Evolutionary conservation across 2,329 filamentous ascomycete species (phyloP).

Genomic region (Stachybotrys elegans): DNA sequence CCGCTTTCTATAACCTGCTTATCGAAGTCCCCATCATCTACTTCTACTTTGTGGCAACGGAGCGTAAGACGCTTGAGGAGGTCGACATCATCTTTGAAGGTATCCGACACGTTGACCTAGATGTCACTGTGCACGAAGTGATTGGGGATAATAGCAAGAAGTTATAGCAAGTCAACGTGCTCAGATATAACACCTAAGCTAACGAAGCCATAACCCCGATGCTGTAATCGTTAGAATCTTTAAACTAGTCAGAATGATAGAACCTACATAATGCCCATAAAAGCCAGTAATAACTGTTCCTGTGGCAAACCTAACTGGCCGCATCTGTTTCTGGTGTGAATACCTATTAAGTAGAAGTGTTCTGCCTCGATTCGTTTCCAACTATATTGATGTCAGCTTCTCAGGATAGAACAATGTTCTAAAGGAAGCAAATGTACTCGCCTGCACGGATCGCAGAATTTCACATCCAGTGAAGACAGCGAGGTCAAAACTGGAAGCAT

Average conservation of each 20-base stretch:
- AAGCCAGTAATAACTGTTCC: not conserved
- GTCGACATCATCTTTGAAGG: constrained; percentile 8
- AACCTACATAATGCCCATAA: not conserved
- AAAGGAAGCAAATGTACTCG: not conserved
- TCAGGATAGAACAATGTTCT: not conserved
- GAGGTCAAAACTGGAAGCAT: not conserved
- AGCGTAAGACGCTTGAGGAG: constrained; percentile 4
- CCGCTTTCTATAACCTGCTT: constrained; percentile 3
- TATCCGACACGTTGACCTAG: constrained; percentile 1
- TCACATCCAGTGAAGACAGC: not conserved
- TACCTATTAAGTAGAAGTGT: not conserved
- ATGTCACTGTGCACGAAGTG: constrained; percentile 2
- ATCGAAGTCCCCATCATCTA: constrained; percentile 4
- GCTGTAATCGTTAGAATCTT: not conserved
- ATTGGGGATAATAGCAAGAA: not conserved
- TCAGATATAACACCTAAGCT: not conserved
- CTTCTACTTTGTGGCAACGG: constrained; percentile 5
- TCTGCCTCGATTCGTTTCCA: not conserved
- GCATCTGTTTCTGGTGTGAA: not conserved
- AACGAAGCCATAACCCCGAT: not conserved
- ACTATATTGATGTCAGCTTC: not conserved
- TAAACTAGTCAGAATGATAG: not conserved
- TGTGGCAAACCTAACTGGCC: not conserved
- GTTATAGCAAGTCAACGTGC: no score
- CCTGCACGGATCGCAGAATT: not conserved